Evolutionary conservation across 2,329 filamentous ascomycete genomes (phyloP).

Genomic region (Aplosporella prunicola): DNA sequence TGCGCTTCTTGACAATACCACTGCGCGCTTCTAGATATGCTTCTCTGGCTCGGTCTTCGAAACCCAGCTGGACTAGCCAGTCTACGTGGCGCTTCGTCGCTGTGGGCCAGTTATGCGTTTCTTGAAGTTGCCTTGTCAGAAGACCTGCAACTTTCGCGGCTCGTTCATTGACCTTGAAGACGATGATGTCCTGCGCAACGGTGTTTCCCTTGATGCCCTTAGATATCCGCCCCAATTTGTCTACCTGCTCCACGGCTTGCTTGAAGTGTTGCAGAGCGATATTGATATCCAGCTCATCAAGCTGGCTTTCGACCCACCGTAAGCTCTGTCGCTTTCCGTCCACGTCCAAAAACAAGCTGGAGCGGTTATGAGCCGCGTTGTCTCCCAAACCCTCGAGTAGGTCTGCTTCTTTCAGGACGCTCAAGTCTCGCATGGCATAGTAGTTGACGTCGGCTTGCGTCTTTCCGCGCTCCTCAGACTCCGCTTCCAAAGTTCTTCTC

Average conservation of each 20-base stretch:
- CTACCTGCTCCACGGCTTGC: slow-evolving; percentile 70
- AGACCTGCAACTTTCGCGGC: slow-evolving; percentile 67
- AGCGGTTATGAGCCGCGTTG: slow-evolving; percentile 58
- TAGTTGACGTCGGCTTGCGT: slow-evolving; percentile 78
- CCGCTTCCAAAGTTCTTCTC: slow-evolving; percentile 72
- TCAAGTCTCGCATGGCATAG: slow-evolving; percentile 68
- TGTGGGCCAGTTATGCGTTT: slow-evolving; percentile 65
- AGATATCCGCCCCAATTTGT: slow-evolving; percentile 72
- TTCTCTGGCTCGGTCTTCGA: slow-evolving; percentile 80
- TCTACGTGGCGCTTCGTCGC: slow-evolving; percentile 72
- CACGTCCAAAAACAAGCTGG: slow-evolving; percentile 77
- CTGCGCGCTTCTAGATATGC: slow-evolving; percentile 75
- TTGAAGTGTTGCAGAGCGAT: slow-evolving; percentile 88
- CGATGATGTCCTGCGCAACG: slow-evolving; percentile 85
- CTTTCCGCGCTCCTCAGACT: slow-evolving; percentile 80
- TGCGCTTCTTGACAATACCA: slow-evolving; percentile 68
- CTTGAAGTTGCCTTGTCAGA: slow-evolving; percentile 66
- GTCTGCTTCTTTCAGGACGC: slow-evolving; percentile 68
- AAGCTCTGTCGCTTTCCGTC: slow-evolving; percentile 95
- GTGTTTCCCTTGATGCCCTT: slow-evolving; percentile 74
- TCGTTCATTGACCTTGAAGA: slow-evolving; percentile 80
- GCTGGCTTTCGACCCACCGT: slow-evolving; percentile 88
- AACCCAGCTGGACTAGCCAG: slow-evolving; percentile 80
- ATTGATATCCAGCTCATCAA: slow-evolving; percentile 93
- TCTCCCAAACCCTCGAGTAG: slow-evolving; percentile 65